phyloP scores from a whole-genome alignment of 805 yeast genomes.

The Kazachstania martiniae region DNA sequence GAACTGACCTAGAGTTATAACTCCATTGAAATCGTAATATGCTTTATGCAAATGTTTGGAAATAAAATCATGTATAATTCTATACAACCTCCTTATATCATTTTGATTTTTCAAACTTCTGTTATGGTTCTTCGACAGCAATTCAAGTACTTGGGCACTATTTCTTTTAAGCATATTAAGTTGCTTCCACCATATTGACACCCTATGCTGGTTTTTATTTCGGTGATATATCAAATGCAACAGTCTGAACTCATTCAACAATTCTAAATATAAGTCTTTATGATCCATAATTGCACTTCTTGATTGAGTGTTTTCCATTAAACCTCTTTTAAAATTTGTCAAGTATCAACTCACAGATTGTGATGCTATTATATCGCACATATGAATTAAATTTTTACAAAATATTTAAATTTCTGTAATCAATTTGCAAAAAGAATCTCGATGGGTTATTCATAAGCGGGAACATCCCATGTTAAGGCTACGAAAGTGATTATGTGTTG shows the following conservation, averaged over 20 bases:
- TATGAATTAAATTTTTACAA: too few species aligned
- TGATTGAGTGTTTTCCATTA: too few species aligned
- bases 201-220: conserved; percentile 66
- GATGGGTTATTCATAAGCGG: too few species aligned
- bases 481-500: too few species aligned
- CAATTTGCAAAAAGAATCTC: too few species aligned
- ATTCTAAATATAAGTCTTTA: conserved; percentile 1
- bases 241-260: conserved; percentile 43
- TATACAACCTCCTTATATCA: conserved; percentile 7
- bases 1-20: conserved; percentile 69
- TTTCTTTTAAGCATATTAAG: conserved; percentile 53
- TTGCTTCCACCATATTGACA: conserved; percentile 67
- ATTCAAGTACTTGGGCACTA: conserved; percentile 7
- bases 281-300: too few species aligned
- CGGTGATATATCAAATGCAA: conserved; percentile 59
- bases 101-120: conserved; percentile 7
- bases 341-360: too few species aligned
- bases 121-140: conserved; percentile 20
- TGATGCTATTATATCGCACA: too few species aligned
- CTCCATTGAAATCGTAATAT: conserved; percentile 51
- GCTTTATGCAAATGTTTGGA: conserved; percentile 35
- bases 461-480: too few species aligned
- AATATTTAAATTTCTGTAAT: too few species aligned
- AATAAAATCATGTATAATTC: conserved; percentile 21
- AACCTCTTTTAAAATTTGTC: too few species aligned